phyloP scores from a whole-genome alignment of 2,329 filamentous ascomycete genomes.

The Didymella segeticola region DNA sequence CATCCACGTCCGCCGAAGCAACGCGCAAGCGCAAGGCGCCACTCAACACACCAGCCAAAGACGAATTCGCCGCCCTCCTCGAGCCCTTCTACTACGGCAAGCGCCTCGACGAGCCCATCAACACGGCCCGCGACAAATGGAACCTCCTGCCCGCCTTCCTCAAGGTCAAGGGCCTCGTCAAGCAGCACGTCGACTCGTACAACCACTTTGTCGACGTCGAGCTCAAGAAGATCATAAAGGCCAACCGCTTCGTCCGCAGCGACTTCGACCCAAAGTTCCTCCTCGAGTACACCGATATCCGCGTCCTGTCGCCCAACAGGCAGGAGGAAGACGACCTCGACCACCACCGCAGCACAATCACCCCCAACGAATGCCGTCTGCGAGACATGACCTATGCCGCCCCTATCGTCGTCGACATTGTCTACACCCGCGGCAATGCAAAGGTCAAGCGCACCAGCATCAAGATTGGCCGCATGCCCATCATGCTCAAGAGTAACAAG shows the following conservation, averaged over 20 bases:
- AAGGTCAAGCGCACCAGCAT: conserved; percentile 76
- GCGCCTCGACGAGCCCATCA: conserved; percentile 71
- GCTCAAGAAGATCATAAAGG: conserved; percentile 93
- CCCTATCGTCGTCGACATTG: conserved; percentile 90
- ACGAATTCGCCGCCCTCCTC: conserved; percentile 68
- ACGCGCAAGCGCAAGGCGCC: conserved; percentile 39
- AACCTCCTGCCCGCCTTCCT: conserved; percentile 96
- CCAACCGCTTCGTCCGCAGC: conserved; percentile 86
- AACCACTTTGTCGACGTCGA: conserved; percentile 98
- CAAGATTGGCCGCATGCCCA: conserved; percentile 86
- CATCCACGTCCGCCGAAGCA: conserved; percentile 33
- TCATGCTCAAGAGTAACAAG: conserved; percentile 96
- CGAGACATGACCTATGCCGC: conserved; percentile 98
- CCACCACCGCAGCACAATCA: conserved; percentile 63
- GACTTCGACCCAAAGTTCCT: conserved; percentile 94
- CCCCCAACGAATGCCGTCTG: conserved; percentile 94
- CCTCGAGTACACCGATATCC: conserved; percentile 89
- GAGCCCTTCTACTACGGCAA: conserved; percentile 75
- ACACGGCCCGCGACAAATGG: conserved; percentile 87
- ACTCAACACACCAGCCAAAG: conserved; percentile 43
- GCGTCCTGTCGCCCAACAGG: conserved; percentile 81
- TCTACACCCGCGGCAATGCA: conserved; percentile 83
- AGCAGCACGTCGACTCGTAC: conserved; percentile 98
- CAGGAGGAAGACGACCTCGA: conserved; percentile 73
- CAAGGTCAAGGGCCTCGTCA: conserved; percentile 95